phyloP scores from a whole-genome alignment of 2,329 filamentous ascomycete genomes.

The Exophiala sideris region DNA sequence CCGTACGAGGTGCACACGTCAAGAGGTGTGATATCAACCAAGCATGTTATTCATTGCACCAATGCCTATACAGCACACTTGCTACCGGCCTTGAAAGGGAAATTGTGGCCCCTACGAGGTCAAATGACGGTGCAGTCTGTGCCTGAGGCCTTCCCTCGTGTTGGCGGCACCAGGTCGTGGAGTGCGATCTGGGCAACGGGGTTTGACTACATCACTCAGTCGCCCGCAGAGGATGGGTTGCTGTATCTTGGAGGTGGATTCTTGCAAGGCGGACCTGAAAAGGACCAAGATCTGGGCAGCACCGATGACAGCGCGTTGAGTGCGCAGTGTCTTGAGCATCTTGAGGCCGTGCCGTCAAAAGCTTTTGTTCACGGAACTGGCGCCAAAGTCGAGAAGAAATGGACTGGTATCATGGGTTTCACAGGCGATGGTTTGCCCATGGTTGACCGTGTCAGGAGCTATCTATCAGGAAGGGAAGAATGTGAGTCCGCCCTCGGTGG shows the following conservation, averaged over 20 bases:
- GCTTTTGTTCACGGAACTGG: slow-evolving; percentile 11
- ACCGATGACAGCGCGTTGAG: slow-evolving; percentile 34
- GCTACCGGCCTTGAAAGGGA: slow-evolving; percentile 38
- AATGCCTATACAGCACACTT: slow-evolving; percentile 44
- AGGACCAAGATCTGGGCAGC: slow-evolving; percentile 35
- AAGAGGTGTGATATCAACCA: slow-evolving; percentile 36
- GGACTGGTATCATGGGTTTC: slow-evolving; percentile 35
- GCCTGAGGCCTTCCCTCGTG: slow-evolving; percentile 25
- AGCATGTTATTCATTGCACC: slow-evolving; percentile 42
- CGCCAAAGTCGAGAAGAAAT: slow-evolving; percentile 25
- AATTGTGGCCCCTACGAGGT: slow-evolving; percentile 39
- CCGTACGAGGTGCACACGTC: slow-evolving; percentile 36
- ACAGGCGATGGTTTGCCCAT: slow-evolving; percentile 32
- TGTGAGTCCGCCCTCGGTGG: slow-evolving; percentile 12
- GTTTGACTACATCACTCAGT: slow-evolving; percentile 25
- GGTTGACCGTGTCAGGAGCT: slow-evolving; percentile 27
- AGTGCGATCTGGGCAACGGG: slow-evolving; percentile 21
- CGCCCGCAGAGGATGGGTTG: slow-evolving; percentile 24
- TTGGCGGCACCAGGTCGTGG: slow-evolving; percentile 27
- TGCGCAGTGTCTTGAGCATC: slow-evolving; percentile 19
- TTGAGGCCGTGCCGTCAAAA: slow-evolving; percentile 12
- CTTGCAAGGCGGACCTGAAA: slow-evolving; percentile 32
- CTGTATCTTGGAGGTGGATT: slow-evolving; percentile 22
- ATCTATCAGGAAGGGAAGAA: slow-evolving; percentile 17
- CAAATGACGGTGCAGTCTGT: slow-evolving; percentile 45